Conservation (phyloP, 1,284 basidiomycete species). For the Ganoderma multipileum region DNA sequence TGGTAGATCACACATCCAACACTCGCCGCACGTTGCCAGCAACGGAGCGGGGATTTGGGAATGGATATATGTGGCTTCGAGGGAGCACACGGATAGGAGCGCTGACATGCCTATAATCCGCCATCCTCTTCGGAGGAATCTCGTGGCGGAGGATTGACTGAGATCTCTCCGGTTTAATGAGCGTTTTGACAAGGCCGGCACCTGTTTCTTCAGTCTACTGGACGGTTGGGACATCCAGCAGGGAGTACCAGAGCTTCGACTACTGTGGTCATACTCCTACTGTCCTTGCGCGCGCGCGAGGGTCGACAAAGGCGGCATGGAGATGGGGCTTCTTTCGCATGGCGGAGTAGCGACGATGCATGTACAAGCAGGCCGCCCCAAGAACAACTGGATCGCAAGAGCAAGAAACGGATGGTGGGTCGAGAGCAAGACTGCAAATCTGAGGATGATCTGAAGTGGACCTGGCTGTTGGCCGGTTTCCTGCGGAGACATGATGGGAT, state of each 20-base stretch:
- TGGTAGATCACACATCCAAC: background rate
- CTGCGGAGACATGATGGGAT: slow-evolving; percentile 22
- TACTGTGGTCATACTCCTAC: background rate
- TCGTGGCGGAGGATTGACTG: background rate
- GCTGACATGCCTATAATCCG: slow-evolving; percentile 8
- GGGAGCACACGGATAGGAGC: background rate
- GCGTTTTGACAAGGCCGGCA: background rate
- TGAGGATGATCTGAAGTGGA: slow-evolving; percentile 25
- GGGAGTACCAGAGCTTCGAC: background rate
- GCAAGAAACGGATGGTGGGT: slow-evolving; percentile 13
- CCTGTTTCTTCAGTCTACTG: background rate
- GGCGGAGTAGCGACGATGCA: background rate
- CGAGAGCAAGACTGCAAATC: slow-evolving; percentile 21
- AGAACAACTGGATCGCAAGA: slow-evolving; percentile 10
- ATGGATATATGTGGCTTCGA: background rate
- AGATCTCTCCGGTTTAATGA: background rate
- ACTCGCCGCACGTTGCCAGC: background rate
- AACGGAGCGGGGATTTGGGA: background rate
- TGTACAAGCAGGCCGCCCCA: slow-evolving; percentile 8
- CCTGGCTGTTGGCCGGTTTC: slow-evolving; percentile 20
- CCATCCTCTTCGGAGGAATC: slow-evolving; percentile 4
- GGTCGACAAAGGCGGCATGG: slow-evolving; percentile 15
- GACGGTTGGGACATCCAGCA: background rate
- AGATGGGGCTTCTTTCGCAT: slow-evolving; percentile 11
- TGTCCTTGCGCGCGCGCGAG: slow-evolving; percentile 14